Base-by-base conservation (phyloP, 202 grass and related monocot genomes). In the Brachypodium distachyon region DNA sequence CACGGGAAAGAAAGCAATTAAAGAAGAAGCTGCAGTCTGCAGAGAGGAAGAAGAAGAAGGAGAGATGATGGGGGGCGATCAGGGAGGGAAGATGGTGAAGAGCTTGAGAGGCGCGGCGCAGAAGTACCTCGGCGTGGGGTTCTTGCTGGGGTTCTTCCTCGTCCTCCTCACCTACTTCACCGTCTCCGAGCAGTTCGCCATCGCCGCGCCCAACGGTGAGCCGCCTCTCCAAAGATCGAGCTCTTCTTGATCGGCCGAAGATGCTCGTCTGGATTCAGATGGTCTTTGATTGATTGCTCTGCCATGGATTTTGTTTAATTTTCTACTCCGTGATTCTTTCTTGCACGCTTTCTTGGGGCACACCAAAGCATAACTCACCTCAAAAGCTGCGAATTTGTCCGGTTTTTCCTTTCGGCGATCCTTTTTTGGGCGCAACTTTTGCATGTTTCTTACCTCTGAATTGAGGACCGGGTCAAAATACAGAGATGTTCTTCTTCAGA, bases 111-210 rank as follows among this genome's bases (percentile, higher is more conserved):
- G 84, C 4, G 67, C 77, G 4, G 76, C 71, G 18, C 85, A 96
- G 19, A 96, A 86, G 63, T 82, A 89, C 60, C 50, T 91, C 54
- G 83, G 89, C 32, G 60, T 87, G 0, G 86, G 78, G 0, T 94
- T 94, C 80, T 26, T 96, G 56, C 83, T 96, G 13, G 92, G 92
- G 13, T 96, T 96, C 88, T 96, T 96, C 87, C 78, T 96, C 23
- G 92, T 96, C 12, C 80, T 96, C 23, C 81, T 96, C 73, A 92
- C 92, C 0, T 96, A 96, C 85, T 92, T 92, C 89, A 89, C 92
- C 18, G 34, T 92, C 49, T 92, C 86, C 64, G 81, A 96, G 75
- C 92, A 96, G 76, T 91, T 96, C 65, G 33, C 86, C 23, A 87
- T 89, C 77, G 67, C 76, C 12, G 83, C 86, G 4, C 86, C 89